phyloP scores from a whole-genome alignment of 2,329 filamentous ascomycete species.

The Grosmannia serpens region DNA sequence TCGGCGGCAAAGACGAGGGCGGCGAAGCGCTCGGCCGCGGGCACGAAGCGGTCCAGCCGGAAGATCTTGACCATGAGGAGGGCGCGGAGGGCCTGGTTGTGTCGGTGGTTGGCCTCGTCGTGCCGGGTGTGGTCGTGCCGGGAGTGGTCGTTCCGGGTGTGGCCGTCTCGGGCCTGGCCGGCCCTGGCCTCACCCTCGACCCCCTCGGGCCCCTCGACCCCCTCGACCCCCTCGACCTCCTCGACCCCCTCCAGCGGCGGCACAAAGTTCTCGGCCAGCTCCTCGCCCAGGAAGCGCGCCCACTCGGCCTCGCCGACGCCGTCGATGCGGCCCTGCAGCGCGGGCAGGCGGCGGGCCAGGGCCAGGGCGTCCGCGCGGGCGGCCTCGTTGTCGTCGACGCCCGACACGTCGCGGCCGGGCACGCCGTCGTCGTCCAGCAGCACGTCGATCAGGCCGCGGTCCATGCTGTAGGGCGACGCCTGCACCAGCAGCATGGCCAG shows the following conservation, averaged over 20 bases:
- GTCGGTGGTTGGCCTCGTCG: background rate
- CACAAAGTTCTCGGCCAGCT: constrained; percentile 74
- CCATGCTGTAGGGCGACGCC: constrained; percentile 92
- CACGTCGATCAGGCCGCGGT: constrained; percentile 75
- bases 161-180: too few relatives aligned
- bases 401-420: constrained; percentile 65
- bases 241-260: constrained; percentile 56
- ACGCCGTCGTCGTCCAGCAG: constrained; percentile 65
- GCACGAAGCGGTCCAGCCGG: constrained; percentile 90
- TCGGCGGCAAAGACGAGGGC: constrained; percentile 71
- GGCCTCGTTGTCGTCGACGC: background rate
- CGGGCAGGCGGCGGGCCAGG: constrained; percentile 55
- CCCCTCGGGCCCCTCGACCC: background rate
- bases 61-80: constrained; percentile 88
- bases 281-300: constrained; percentile 74
- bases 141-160: too few relatives aligned
- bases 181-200: too few relatives aligned
- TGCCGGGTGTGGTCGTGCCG: too few relatives aligned
- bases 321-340: constrained; percentile 63
- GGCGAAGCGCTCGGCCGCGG: constrained; percentile 84
- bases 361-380: constrained; percentile 57
- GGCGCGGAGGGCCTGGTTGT: constrained; percentile 70
- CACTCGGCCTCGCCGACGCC: constrained; percentile 52
- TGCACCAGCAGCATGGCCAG: constrained; percentile 91
- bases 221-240: constrained; percentile 13